Evolutionary conservation across 208 protist genomes (phyloP), one percentile per base, ranked within the genome.

Genomic region (Angomonas deanei): DNA sequence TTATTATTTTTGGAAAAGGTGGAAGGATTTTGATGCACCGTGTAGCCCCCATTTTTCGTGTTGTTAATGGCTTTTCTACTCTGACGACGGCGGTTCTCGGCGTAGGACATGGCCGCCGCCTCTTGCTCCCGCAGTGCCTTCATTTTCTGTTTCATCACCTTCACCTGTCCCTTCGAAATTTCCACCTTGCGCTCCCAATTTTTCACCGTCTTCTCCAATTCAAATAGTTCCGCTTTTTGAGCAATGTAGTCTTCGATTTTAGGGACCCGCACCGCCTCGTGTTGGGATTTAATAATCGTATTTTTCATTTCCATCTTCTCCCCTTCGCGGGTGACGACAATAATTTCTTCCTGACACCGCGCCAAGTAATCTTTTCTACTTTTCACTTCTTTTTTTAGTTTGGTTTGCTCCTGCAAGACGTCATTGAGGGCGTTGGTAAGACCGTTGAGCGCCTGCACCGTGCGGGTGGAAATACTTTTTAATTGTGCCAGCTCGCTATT

Each of bases 191-290:
- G 79, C 47, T 76, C 31, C 88, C 89, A 97, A 66, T 97, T 96
- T 17, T 68, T 69, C 17, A 91, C 63, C 17, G 93, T 86, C 68
- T 94, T 95, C 64, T 90, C 53, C 31, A 97, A 66, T 54, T 96
- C 91, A 64, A 86, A 92, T 42, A 94, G 70, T 74, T 97, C 91
- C 3, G 90, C 91, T 67, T 97, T 97, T 59, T 97, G 90, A 21
- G 92, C 79, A 31, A 98, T 92, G 60, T 98, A 98, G 47, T 97
- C 84, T 42, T 97, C 82, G 47, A 97, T 94, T 61, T 97, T 88
- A 6, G 96, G 96, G 32, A 97, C 95, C 49, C 89, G 87, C 2
- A 94, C 85, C 8, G 83, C 77, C 56, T 95, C 92, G 46, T 96
- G 86, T 64, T 96, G 88, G 6, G 83, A 54, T 34, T 86, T 82